These are phyloP conservation scores for Boletus tylopilopsis DNA, from an alignment of 768 basidiomycete genomes.

Conservation along the genomic window DNA sequence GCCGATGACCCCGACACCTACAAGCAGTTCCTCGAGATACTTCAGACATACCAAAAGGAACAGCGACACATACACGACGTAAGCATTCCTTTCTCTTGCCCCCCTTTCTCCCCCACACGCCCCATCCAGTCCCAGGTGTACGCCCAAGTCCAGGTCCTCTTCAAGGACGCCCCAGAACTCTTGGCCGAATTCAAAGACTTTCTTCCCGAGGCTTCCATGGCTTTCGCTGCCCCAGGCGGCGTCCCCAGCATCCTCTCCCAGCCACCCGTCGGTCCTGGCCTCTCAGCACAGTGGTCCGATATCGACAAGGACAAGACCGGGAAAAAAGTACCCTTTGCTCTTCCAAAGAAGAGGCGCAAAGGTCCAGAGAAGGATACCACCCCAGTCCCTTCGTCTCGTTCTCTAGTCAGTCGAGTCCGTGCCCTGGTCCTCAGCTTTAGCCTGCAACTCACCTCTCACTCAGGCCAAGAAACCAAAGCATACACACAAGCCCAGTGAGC, in stretches of 20 bases:
- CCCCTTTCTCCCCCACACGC: constrained; percentile 2
- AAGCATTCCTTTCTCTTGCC: constrained; percentile 26
- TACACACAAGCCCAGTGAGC: constrained; percentile 56
- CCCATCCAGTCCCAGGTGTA: constrained; percentile 63
- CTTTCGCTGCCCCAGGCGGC: constrained; percentile 37
- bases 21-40: constrained; percentile 84
- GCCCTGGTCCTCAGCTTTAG: background rate
- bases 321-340: constrained; percentile 40
- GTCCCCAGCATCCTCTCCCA: constrained; percentile 51
- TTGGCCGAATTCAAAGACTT: constrained; percentile 81
- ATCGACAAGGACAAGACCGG: constrained; percentile 35
- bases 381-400: constrained; percentile 51
- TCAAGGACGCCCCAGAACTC: constrained; percentile 78
- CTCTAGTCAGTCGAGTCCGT: constrained; percentile 46
- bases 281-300: constrained; percentile 41
- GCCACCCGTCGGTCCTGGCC: constrained; percentile 35
- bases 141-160: constrained; percentile 73
- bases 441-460: constrained; percentile 5
- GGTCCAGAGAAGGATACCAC: constrained; percentile 65
- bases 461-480: constrained; percentile 65
- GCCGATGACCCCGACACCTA: constrained; percentile 87
- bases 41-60: constrained; percentile 86
- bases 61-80: constrained; percentile 70
- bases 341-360: constrained; percentile 59
- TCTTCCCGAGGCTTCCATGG: constrained; percentile 59